Evolutionary conservation across 2,329 filamentous ascomycete species (phyloP), one percentile per base, ranked within the genome.

Genomic region (Penicillium sp.): DNA sequence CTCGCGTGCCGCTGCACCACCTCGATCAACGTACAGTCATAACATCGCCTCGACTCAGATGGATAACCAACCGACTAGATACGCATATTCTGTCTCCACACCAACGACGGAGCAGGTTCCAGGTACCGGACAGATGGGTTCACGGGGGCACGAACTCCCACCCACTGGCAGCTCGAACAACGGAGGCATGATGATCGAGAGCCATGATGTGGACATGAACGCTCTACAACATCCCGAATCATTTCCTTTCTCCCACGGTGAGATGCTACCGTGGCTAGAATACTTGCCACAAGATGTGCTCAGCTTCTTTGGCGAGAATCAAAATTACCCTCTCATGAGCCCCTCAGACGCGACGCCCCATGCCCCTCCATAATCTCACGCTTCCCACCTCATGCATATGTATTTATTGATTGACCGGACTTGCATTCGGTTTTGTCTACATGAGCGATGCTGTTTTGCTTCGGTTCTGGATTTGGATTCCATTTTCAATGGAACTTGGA

Each of bases 141-240:
- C 51, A 12, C 36, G 43, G 15, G 39, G 42, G 22, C 16, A 37
- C 5, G 47, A 54, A 30, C 30, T 53, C 12, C 52, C 54, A n/a
- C 34, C 50, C 3, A 32, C 35, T 25, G 36, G 51, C 5, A 46
- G 45, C 11, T 27, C 54, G n/a, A n/a, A n/a, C 5, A 39, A 53
- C 10, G 51, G 51, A 4, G 46, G 57, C 31, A 82, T 88, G 64
- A 80, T 84, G 44, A 85, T 89, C 48, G 79, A 86, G 56, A 82
- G 78, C 42, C 83, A 85, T 46, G 83, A 89, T 47, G 78, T 90
- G 22, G 83, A 89, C 47, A 82, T 89, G 70, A 77, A 75, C 15
- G 68, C 76, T 3, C 64, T 88, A 12, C 62, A 67, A 6, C 56
- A 65, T 34, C 62, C 64, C 23, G 55, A 60, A 26, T 52, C 59